These are phyloP conservation scores for Streptanthus diversifolius DNA, from an alignment of 345 rosid species.

Conservation along the genomic window DNA sequence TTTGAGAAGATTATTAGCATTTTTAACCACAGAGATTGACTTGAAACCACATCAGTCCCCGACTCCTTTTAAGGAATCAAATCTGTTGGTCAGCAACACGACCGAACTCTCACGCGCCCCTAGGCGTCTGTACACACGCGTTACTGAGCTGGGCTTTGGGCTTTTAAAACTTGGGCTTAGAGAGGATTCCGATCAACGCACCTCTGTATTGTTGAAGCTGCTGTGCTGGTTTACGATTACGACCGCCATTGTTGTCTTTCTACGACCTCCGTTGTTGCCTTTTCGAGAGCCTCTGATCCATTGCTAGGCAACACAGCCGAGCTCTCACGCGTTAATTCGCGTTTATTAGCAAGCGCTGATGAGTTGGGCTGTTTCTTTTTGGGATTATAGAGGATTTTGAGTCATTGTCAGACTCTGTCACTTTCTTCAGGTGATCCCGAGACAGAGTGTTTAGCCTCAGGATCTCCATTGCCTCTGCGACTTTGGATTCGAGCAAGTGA, in stretches of 20 bases:
- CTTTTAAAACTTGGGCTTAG: background rate
- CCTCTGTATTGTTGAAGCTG: conserved; percentile 22
- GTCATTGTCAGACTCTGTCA: too few species aligned
- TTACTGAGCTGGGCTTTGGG: background rate
- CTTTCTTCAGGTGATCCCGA: too few species aligned
- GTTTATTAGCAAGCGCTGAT: too few species aligned
- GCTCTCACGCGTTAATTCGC: too few species aligned
- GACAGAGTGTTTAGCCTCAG: conserved; percentile 25
- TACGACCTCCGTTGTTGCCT: too few species aligned
- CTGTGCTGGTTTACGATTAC: conserved; percentile 38
- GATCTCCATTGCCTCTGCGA: conserved; percentile 51
- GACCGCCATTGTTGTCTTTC: background rate
- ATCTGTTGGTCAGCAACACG: background rate
- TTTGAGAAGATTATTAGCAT: background rate
- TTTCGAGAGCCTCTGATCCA: too few species aligned
- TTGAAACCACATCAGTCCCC: background rate
- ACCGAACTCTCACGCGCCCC: background rate
- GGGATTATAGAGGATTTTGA: too few species aligned
- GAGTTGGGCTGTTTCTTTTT: too few species aligned
- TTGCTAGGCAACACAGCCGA: too few species aligned
- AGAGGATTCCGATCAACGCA: conserved; percentile 13
- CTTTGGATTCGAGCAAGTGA: conserved; percentile 54
- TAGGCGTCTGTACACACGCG: background rate
- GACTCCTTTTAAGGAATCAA: conserved; percentile 34
- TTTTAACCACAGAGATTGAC: background rate